These are phyloP conservation scores for Adansonia digitata DNA, from an alignment of 345 rosid genomes.

Conservation along the genomic window DNA sequence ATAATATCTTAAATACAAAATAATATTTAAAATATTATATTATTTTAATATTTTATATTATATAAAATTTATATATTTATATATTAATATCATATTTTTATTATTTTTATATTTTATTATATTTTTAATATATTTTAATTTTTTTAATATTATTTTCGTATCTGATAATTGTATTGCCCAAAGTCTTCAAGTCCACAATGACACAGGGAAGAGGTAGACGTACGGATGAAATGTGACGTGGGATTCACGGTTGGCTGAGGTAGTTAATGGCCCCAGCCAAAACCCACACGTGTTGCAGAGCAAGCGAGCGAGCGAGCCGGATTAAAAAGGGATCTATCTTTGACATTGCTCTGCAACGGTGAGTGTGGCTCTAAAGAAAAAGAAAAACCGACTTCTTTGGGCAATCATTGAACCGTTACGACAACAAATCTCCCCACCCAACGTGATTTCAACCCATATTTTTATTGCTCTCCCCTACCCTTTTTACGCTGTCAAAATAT, in stretches of 20 bases:
- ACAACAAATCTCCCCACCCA: conserved; percentile 11
- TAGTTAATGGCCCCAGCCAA: conserved; percentile 18
- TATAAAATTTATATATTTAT: too few relatives aligned
- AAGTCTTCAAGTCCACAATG: too few relatives aligned
- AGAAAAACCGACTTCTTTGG: not conserved
- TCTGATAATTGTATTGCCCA: too few relatives aligned
- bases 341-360: not conserved
- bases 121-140: too few relatives aligned
- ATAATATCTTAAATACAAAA: too few relatives aligned
- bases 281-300: conserved; percentile 22
- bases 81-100: too few relatives aligned
- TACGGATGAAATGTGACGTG: conserved; percentile 26
- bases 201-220: too few relatives aligned
- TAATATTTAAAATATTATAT: too few relatives aligned
- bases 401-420: conserved; percentile 31
- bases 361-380: not conserved
- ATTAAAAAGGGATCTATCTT: not conserved
- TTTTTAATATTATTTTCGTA: too few relatives aligned
- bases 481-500: not conserved
- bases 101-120: too few relatives aligned
- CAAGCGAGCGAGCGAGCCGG: conserved; percentile 2
- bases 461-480: not conserved
- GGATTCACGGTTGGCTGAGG: conserved; percentile 42
- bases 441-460: not conserved
- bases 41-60: too few relatives aligned